phyloP scores from a whole-genome alignment of 1,139 yeast genomes.

The Petasospora rhodanensis region DNA sequence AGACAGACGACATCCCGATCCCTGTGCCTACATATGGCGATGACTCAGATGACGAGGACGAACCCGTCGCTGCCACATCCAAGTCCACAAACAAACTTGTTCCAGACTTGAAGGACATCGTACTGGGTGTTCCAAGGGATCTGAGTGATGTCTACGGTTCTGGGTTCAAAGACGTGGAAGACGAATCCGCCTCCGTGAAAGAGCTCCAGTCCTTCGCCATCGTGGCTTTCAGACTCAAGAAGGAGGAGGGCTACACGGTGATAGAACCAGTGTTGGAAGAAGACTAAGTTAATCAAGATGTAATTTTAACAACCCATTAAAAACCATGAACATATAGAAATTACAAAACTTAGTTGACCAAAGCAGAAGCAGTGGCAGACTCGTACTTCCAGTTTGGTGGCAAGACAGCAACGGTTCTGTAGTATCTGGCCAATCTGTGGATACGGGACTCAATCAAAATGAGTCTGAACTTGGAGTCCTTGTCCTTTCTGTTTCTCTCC shows the following conservation, averaged over 20 bases:
- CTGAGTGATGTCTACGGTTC: conserved; percentile 12
- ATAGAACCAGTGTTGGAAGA: conserved; percentile 14
- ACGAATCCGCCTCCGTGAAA: conserved; percentile 1
- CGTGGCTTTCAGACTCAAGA: conserved; percentile 20
- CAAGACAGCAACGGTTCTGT: conserved; percentile 98
- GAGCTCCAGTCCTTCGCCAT: conserved; percentile 12
- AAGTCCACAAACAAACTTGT: no score
- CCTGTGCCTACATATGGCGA: conserved; percentile 24
- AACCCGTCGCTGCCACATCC: no score
- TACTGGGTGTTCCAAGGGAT: conserved; percentile 21
- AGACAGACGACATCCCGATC: conserved; percentile 22
- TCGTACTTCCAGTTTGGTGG: conserved; percentile 99
- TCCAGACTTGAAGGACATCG: conserved; percentile 14
- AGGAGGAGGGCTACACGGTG: conserved; percentile 19
- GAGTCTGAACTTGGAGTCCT: conserved; percentile 98
- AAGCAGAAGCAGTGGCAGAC: conserved; percentile 99
- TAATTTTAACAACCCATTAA: conserved; percentile 7
- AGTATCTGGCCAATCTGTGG: conserved; percentile 99
- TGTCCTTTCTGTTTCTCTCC: conserved; percentile 99
- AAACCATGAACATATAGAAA: conserved; percentile 2
- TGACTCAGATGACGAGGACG: conserved; percentile 19
- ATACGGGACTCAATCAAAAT: conserved; percentile 99
- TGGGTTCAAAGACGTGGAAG: conserved; percentile 15
- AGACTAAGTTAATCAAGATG: no score
- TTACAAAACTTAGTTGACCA: conserved; percentile 73